These are phyloP conservation scores for Cucurbita moschata DNA, from an alignment of 306 rosid genomes.

Conservation along the genomic window DNA sequence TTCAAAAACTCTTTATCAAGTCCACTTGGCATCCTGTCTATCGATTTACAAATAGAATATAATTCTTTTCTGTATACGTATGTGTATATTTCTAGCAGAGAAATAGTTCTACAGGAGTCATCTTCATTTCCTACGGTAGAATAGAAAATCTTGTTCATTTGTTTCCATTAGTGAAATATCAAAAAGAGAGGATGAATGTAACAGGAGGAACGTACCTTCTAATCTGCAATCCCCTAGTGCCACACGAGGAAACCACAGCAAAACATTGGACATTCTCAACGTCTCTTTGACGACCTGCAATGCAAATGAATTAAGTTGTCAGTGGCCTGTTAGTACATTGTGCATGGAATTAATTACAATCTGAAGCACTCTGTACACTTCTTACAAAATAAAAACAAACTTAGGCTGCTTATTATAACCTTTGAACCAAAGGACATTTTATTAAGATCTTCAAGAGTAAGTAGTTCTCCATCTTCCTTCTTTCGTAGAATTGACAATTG, in stretches of 20 bases:
- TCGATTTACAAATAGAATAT: background rate
- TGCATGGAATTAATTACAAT: background rate
- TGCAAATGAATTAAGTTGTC: conserved; percentile 8
- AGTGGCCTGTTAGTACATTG: background rate
- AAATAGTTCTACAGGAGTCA: background rate
- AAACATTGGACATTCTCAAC: conserved; percentile 56
- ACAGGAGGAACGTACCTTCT: conserved; percentile 27
- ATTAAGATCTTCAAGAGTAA: conserved; percentile 42
- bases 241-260: conserved; percentile 63
- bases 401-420: conserved; percentile 22
- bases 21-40: background rate
- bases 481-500: conserved; percentile 36
- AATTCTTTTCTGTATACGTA: background rate
- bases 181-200: background rate
- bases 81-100: background rate
- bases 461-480: conserved; percentile 32
- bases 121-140: background rate
- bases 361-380: background rate
- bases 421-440: conserved; percentile 43
- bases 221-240: conserved; percentile 48
- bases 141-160: background rate
- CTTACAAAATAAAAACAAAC: background rate
- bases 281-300: conserved; percentile 63
- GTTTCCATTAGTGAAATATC: background rate
- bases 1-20: background rate